Percentiles rank a stretch among this genome's conserved stretches.
Conservation (phyloP, 1,139 yeast genomes). For the Pichia sp. region DNA sequence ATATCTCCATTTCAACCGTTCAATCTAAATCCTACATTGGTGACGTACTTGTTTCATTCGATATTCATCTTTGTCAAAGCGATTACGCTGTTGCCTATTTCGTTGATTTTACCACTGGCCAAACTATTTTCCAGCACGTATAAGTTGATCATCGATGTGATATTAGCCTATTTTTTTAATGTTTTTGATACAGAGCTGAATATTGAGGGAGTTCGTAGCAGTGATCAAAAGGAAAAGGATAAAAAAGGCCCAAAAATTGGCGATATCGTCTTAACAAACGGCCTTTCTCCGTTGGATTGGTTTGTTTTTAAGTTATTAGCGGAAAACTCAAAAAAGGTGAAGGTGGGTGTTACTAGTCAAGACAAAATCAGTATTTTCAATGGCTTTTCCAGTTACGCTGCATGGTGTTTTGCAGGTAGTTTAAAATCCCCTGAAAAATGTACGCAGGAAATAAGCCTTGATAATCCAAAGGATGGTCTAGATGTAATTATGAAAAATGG, state of each 20-base stretch:
- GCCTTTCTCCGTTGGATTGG: slow-evolving; percentile 48
- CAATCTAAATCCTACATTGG: slow-evolving; percentile 11
- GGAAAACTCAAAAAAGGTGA: slow-evolving; percentile 17
- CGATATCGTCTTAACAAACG: slow-evolving; percentile 44
- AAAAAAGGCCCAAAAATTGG: slow-evolving; percentile 33
- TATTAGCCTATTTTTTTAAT: slow-evolving; percentile 16
- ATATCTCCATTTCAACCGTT: slow-evolving; percentile 66
- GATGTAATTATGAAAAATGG: slow-evolving; percentile 7
- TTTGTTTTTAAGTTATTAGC: slow-evolving; percentile 19
- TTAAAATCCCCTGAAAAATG: slow-evolving; percentile 9
- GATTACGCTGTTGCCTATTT: slow-evolving; percentile 5
- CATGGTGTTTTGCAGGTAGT: slow-evolving; percentile 14
- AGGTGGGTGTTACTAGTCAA: slow-evolving; percentile 36
- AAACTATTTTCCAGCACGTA: not conserved
- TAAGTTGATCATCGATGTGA: slow-evolving; percentile 5
- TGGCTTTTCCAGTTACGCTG: slow-evolving; percentile 1
- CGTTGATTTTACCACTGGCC: slow-evolving; percentile 2
- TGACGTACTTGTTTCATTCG: slow-evolving; percentile 4
- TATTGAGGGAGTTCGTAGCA: slow-evolving; percentile 45
- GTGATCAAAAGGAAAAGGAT: slow-evolving; percentile 29
- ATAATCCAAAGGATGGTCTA: slow-evolving; percentile 5
- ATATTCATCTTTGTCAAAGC: slow-evolving; percentile 6
- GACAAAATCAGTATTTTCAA: slow-evolving; percentile 30
- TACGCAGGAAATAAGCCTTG: slow-evolving; percentile 3
- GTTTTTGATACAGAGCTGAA: slow-evolving; percentile 29